Percentiles rank a stretch among this genome's conserved stretches.
phyloP scores from a whole-genome alignment of 306 rosid genomes.

The Ceratonia siliqua region DNA sequence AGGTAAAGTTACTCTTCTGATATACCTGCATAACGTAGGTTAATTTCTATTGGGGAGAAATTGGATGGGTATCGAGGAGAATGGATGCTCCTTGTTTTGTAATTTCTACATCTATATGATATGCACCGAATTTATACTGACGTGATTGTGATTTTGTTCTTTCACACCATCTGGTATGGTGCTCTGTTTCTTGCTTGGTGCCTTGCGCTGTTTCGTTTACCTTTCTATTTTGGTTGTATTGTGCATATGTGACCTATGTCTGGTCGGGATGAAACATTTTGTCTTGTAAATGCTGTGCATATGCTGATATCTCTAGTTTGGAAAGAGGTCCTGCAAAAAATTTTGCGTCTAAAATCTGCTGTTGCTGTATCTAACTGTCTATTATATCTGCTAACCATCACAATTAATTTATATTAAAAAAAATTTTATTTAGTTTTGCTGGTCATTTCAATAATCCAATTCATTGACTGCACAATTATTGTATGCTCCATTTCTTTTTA shows the following conservation, averaged over 20 bases:
- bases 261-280: background rate
- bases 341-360: background rate
- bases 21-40: background rate
- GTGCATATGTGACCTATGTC: background rate
- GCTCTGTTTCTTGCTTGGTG: slow-evolving; percentile 4
- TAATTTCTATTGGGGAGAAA: background rate
- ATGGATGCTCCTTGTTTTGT: background rate
- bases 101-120: background rate
- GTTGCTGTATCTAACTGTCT: too few relatives aligned
- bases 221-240: slow-evolving; percentile 12
- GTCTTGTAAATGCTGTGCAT: slow-evolving; percentile 22
- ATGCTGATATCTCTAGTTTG: background rate
- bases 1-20: slow-evolving; percentile 47
- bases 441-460: background rate
- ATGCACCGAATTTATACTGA: background rate
- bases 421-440: background rate
- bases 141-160: background rate
- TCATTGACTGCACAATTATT: background rate
- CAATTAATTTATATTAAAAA: background rate
- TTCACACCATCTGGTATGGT: background rate
- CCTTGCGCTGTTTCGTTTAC: background rate
- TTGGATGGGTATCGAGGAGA: background rate
- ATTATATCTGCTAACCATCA: background rate
- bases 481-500: background rate
- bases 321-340: background rate